A percentile compares a stretch with the other conserved stretches of the same genome.
These are phyloP conservation scores for Trichosporon sp. DNA, from an alignment of 1,284 basidiomycete species.

Conservation along the genomic window DNA sequence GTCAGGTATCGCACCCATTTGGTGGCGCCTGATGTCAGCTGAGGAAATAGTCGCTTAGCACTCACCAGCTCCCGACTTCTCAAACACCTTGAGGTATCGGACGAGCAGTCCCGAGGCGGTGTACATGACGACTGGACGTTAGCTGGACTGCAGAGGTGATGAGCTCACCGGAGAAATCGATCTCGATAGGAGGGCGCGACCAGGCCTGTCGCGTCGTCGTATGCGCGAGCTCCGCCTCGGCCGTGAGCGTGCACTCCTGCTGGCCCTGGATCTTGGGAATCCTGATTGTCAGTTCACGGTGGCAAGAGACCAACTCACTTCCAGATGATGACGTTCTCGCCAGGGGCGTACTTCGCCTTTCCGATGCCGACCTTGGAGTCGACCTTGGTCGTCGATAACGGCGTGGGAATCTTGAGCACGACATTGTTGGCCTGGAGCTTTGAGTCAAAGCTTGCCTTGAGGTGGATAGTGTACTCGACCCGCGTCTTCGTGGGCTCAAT, in stretches of 20 bases:
- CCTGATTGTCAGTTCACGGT: constrained; percentile 58
- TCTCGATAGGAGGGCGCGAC: constrained; percentile 95
- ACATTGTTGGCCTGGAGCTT: constrained; percentile 94
- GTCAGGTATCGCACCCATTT: constrained; percentile 73
- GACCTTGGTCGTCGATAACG: constrained; percentile 87
- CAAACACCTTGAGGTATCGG: constrained; percentile 96
- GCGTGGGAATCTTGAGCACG: constrained; percentile 90
- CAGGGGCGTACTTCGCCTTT: constrained; percentile 96
- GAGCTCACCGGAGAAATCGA: constrained; percentile 71
- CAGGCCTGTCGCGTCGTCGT: constrained; percentile 91
- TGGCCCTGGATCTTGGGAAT: constrained; percentile 90
- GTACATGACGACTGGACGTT: constrained; percentile 85
- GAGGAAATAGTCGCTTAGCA: too few relatives aligned
- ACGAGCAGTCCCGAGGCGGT: constrained; percentile 94
- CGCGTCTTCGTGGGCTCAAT: constrained; percentile 88
- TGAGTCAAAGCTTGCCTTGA: constrained; percentile 85
- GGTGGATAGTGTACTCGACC: constrained; percentile 86
- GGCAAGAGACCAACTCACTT: constrained; percentile 66
- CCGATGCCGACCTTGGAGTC: constrained; percentile 88
- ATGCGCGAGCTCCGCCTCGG: constrained; percentile 77
- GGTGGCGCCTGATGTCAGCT: constrained; percentile 58
- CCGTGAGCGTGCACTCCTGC: constrained; percentile 83
- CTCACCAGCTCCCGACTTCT: constrained; percentile 69
- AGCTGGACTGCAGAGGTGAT: neutral
- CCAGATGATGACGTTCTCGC: constrained; percentile 95